phyloP scores from a whole-genome alignment of 106 monocot species.

The Dioscorea alata region DNA sequence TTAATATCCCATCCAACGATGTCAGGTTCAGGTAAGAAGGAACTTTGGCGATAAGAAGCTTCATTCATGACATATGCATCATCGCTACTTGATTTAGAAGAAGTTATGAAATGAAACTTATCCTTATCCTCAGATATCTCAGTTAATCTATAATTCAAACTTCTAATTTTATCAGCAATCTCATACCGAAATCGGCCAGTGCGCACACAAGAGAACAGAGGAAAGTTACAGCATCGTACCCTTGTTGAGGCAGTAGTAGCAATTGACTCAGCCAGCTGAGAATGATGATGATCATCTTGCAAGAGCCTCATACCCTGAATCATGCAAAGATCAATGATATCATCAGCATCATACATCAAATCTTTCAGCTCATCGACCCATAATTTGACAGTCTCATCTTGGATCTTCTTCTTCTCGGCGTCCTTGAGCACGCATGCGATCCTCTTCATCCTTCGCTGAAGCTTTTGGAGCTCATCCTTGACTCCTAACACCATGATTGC shows the following conservation, averaged over 20 bases:
- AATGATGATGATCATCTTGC: too few relatives aligned
- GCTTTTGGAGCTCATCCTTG: conserved; percentile 11
- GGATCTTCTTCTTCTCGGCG: conserved; percentile 8
- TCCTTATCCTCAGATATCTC: background rate
- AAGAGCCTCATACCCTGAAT: background rate
- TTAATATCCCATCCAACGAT: background rate
- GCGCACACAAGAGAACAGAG: background rate
- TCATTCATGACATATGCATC: background rate
- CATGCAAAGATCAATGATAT: conserved; percentile 5
- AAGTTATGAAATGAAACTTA: background rate
- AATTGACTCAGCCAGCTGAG: background rate
- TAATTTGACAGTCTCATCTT: background rate
- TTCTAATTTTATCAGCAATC: background rate
- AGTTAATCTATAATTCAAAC: background rate
- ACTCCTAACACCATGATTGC: conserved; percentile 1
- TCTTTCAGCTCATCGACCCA: conserved; percentile 11
- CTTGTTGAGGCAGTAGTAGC: background rate
- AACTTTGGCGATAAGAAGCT: background rate
- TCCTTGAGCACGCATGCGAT: background rate
- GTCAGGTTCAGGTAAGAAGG: background rate
- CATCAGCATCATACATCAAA: conserved; percentile 19
- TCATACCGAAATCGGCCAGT: background rate
- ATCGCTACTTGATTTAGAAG: too few relatives aligned
- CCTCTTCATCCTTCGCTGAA: background rate
- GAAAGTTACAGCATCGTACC: too few relatives aligned